These are phyloP conservation scores for Mycena amicta DNA, from an alignment of 768 basidiomycete species.

Conservation along the genomic window DNA sequence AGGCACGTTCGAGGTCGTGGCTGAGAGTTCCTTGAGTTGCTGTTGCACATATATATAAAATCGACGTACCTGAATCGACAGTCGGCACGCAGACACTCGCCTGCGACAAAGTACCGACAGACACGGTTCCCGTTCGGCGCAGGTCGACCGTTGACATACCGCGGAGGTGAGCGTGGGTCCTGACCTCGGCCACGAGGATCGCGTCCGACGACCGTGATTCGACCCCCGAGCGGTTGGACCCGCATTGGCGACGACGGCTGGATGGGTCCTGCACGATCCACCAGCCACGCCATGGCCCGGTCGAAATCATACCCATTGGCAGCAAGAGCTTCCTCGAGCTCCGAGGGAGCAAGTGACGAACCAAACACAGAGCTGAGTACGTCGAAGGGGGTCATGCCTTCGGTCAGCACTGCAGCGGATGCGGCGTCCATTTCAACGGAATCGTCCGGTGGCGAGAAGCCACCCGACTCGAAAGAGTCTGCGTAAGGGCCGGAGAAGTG, in stretches of 20 bases:
- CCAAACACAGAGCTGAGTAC: conserved; percentile 94
- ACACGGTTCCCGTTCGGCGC: conserved; percentile 72
- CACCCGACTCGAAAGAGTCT: conserved; percentile 22
- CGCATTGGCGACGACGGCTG: conserved; percentile 46
- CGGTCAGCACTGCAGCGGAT: conserved; percentile 64
- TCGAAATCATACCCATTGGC: conserved; percentile 94
- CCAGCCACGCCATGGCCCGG: conserved; percentile 90
- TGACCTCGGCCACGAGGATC: conserved; percentile 55
- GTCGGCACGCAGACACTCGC: conserved; percentile 93
- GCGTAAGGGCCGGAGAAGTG: conserved; percentile 28
- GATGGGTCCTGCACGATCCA: conserved; percentile 69
- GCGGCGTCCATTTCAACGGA: conserved; percentile 46
- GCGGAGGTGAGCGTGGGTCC: conserved; percentile 34
- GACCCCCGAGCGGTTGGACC: conserved; percentile 65
- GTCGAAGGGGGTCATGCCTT: conserved; percentile 98
- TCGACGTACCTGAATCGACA: conserved; percentile 89
- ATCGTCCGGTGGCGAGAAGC: conserved; percentile 28
- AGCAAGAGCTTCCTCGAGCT: conserved; percentile 90
- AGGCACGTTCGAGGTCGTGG: conserved; percentile 91
- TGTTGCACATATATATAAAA: conserved; percentile 2
- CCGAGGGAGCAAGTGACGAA: conserved; percentile 83
- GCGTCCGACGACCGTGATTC: conserved; percentile 66
- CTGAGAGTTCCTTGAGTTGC: conserved; percentile 41
- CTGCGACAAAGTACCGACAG: conserved; percentile 95
- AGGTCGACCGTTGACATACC: conserved; percentile 59